Evolutionary conservation across 2,329 filamentous ascomycete species (phyloP).

Genomic region (Chaetomiaceae sp.): DNA sequence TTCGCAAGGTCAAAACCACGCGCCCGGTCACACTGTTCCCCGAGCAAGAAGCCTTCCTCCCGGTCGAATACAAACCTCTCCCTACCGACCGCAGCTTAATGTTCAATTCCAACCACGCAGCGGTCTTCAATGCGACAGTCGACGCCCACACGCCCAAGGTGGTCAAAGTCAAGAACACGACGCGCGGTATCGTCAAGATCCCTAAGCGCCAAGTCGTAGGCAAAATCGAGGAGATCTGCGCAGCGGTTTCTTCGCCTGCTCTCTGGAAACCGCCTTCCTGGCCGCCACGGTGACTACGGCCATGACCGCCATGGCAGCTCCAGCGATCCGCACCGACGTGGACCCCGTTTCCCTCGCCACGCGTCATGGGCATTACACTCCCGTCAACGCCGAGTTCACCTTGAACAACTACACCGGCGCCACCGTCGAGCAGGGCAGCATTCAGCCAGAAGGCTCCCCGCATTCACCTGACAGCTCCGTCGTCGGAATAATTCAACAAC

Average conservation of each 20-base stretch:
- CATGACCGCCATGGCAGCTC: not conserved
- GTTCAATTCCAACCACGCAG: not conserved
- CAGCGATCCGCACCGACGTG: not conserved
- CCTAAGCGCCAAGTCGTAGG: not conserved
- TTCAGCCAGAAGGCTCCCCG: not conserved
- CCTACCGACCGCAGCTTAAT: not conserved
- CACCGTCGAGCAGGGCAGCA: not conserved
- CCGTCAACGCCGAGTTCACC: not conserved
- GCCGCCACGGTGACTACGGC: not conserved
- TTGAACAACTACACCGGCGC: not conserved
- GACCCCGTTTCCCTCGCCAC: not conserved
- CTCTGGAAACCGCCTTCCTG: not conserved
- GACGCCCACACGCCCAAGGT: not conserved
- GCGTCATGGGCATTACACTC: not conserved
- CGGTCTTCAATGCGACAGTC: not conserved
- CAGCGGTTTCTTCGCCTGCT: not conserved
- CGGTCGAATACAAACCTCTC: not conserved
- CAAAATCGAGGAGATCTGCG: not conserved
- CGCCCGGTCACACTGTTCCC: not conserved
- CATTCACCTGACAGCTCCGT: not conserved
- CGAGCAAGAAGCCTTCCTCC: not conserved
- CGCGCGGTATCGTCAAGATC: not conserved
- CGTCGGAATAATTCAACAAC: not conserved
- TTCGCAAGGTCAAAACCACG: not conserved
- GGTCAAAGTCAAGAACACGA: not conserved